Percentiles rank a stretch among this genome's conserved stretches.
Conservation (phyloP, 2,329 filamentous ascomycete species). For the Periglandula ipomoeae region DNA sequence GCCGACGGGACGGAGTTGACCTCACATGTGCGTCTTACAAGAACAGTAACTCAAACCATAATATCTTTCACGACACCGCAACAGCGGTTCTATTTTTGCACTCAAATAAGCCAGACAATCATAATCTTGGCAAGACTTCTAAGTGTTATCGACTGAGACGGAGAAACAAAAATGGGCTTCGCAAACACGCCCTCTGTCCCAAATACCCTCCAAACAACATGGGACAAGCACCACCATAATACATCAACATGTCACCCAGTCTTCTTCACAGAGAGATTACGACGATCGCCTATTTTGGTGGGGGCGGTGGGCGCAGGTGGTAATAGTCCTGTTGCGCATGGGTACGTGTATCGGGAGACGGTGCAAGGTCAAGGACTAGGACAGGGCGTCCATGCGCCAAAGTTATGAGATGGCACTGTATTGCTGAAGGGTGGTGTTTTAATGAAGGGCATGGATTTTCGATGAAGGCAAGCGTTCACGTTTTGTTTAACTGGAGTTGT, state of each 20-base stretch:
- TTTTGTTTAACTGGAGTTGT: slow-evolving; percentile 35
- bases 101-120: too few relatives aligned
- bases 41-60: too few relatives aligned
- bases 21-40: too few relatives aligned
- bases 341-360: slow-evolving; percentile 49
- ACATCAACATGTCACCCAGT: slow-evolving; percentile 60
- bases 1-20: too few relatives aligned
- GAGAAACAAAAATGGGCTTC: background rate
- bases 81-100: too few relatives aligned
- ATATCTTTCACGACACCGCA: too few relatives aligned
- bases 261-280: slow-evolving; percentile 61
- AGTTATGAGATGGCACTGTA: slow-evolving; percentile 16
- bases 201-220: slow-evolving; percentile 14
- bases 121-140: too few relatives aligned
- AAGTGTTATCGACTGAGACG: too few relatives aligned
- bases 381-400: too few relatives aligned
- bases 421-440: too few relatives aligned
- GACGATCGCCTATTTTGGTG: slow-evolving; percentile 38
- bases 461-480: too few relatives aligned
- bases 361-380: background rate
- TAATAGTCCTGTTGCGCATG: slow-evolving; percentile 45
- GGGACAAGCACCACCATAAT: slow-evolving; percentile 33
- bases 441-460: background rate
- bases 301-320: slow-evolving; percentile 8
- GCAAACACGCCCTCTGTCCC: background rate